Evolutionary conservation across 768 basidiomycete species (phyloP).

Genomic region (Terana coerulea): DNA sequence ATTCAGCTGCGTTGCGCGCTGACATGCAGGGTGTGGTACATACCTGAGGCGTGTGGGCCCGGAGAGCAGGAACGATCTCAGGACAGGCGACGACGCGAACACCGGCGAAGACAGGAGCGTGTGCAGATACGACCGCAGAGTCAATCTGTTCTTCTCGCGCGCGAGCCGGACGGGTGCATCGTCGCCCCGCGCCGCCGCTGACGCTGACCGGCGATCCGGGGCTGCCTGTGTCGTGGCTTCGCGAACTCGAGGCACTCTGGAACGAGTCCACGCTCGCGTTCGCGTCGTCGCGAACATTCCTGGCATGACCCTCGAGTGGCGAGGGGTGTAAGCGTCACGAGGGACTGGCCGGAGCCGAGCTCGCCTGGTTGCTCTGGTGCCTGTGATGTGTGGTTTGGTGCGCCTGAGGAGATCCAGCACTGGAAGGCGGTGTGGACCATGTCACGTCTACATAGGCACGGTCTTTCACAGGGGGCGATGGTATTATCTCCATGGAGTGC

Average conservation of each 20-base stretch:
- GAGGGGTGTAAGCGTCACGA: not conserved
- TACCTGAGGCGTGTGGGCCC: slow-evolving; percentile 12
- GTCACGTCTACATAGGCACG: slow-evolving; percentile 58
- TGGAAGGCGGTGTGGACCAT: slow-evolving; percentile 24
- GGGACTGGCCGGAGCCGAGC: slow-evolving; percentile 11
- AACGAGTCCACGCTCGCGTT: slow-evolving; percentile 23
- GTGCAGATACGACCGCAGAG: slow-evolving; percentile 90
- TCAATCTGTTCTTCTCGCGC: slow-evolving; percentile 93
- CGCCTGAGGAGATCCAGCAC: slow-evolving; percentile 10
- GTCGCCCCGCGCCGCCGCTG: too few species aligned
- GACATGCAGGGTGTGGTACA: not conserved
- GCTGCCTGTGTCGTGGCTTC: slow-evolving; percentile 12
- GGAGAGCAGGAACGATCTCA: slow-evolving; percentile 81
- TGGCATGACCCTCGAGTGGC: slow-evolving; percentile 11
- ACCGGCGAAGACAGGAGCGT: slow-evolving; percentile 63
- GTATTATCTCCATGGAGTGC: slow-evolving; percentile 79
- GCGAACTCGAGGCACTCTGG: too few species aligned
- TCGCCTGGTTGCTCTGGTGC: not conserved
- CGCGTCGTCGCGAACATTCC: slow-evolving; percentile 9
- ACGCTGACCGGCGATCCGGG: slow-evolving; percentile 15
- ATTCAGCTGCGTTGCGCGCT: not conserved
- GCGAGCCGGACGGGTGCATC: slow-evolving; percentile 46
- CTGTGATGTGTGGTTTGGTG: not conserved
- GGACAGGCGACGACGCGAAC: slow-evolving; percentile 82
- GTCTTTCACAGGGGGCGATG: slow-evolving; percentile 86